Evolutionary conservation across 2,329 filamentous ascomycete genomes (phyloP), one percentile per base, ranked within the genome.

Genomic region (Gnomoniopsis smithogilvyi): DNA sequence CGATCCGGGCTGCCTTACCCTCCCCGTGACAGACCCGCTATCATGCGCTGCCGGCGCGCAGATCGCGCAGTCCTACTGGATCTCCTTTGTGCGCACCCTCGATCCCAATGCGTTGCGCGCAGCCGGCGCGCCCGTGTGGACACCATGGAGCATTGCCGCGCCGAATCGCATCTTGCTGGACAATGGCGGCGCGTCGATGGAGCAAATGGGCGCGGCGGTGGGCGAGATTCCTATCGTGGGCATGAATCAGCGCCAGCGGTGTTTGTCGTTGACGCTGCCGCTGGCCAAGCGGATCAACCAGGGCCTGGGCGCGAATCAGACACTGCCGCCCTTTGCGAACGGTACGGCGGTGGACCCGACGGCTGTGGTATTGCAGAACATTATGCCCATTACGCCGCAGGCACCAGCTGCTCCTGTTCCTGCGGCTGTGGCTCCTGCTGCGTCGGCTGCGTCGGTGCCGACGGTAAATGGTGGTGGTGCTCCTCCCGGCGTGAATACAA

Each of bases 41-140:
- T 55, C 51, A 24, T 59, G 57, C 26, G 57, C 57, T 11, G 17
- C 45, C 6, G 57, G 57, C 7, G 51, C 57, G 45, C 6, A 24
- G 19, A 34, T 62, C 4, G 52, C 56, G 17, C 62, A 63, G 63
- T 55, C 60, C 14, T 64, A 64, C 51, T 64, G 59, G 51, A 57
- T 62, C 51, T 60, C 59, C 34, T 64, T 64, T 41, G 57, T 63
- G 17, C 46, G 54, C 22, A 24, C 51, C 12, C 56, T 62, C 22
- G 33, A 64, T 45, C 63, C 63, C 2, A 64, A 64, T 24, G 50
- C 47, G 11, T 47, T 50, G n/a, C 36, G 56, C 24, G 33, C 46
- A 8, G 30, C 54, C 3, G 59, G 56, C n/a, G 22, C 54, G 2
- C 56, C 61, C 11, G 51, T 55, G 59, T 64, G 63, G 63, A 19